Conservation (phyloP, 129 eudicot genomes). For the Tanacetum coccineum region DNA sequence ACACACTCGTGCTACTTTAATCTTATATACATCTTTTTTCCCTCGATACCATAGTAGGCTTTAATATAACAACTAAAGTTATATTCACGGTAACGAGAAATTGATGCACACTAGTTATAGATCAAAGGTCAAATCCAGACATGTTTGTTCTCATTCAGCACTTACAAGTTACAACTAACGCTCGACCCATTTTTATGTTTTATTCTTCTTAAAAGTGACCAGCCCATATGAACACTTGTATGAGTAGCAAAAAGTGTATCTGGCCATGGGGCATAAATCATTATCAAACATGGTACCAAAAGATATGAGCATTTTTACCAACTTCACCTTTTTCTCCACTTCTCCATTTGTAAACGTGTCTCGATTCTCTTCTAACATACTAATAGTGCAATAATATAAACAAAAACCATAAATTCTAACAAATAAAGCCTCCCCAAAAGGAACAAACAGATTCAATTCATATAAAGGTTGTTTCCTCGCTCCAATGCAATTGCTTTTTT, state of each 20-base stretch:
- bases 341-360: constrained; percentile 9
- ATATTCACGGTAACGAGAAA: no score
- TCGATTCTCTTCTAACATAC: no score
- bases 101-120: no score
- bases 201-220: background rate
- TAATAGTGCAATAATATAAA: background rate
- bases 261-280: constrained; percentile 4
- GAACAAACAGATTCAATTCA: constrained; percentile 17
- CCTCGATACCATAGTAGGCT: no score
- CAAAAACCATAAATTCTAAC: background rate
- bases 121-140: no score
- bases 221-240: background rate
- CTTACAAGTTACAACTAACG: no score
- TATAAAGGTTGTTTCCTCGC: constrained; percentile 18
- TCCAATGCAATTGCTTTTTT: constrained; percentile 1
- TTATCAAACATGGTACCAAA: constrained; percentile 9
- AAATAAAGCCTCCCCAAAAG: background rate
- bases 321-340: constrained; percentile 1
- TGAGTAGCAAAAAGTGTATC: background rate
- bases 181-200: no score
- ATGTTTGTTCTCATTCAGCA: no score
- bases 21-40: no score
- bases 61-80: no score
- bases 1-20: no score
- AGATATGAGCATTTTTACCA: constrained; percentile 5